These are phyloP conservation scores for Xerocomellus intermedius DNA, from an alignment of 768 basidiomycete species.

Conservation along the genomic window DNA sequence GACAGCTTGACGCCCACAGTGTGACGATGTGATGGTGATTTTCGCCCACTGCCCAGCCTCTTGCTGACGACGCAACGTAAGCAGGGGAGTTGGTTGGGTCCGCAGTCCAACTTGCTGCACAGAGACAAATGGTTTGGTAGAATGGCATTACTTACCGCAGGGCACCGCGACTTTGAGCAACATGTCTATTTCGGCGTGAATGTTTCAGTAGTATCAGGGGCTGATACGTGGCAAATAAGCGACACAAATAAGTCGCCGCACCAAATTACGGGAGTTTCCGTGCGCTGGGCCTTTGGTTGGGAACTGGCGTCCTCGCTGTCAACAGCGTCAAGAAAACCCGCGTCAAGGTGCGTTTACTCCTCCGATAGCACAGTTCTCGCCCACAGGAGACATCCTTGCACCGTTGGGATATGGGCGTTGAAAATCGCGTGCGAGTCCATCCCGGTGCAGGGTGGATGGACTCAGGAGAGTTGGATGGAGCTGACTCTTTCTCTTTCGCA, in stretches of 20 bases:
- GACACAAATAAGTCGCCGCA: conserved; percentile 30
- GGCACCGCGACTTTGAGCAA: background rate
- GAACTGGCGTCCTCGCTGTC: conserved; percentile 15
- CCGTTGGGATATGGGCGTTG: background rate
- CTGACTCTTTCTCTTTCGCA: conserved; percentile 19
- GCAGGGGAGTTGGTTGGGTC: background rate
- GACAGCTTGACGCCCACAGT: background rate
- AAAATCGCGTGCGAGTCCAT: background rate
- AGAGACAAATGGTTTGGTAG: background rate
- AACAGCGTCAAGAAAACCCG: conserved; percentile 32
- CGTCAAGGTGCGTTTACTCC: conserved; percentile 32
- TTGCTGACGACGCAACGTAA: background rate
- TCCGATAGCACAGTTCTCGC: background rate
- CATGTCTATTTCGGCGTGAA: too few relatives aligned
- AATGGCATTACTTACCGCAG: too few relatives aligned
- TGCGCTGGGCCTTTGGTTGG: background rate
- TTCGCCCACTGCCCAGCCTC: too few relatives aligned
- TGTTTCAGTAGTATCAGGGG: background rate
- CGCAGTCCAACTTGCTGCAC: background rate
- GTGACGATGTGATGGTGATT: too few relatives aligned
- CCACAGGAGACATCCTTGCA: background rate
- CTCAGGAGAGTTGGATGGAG: conserved; percentile 14
- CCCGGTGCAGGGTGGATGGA: conserved; percentile 24
- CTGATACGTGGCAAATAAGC: too few relatives aligned
- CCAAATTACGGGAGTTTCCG: conserved; percentile 29